Evolutionary conservation across 2,329 filamentous ascomycete genomes (phyloP), one percentile per base, ranked within the genome.

Genomic region (Thielaviopsis populi): DNA sequence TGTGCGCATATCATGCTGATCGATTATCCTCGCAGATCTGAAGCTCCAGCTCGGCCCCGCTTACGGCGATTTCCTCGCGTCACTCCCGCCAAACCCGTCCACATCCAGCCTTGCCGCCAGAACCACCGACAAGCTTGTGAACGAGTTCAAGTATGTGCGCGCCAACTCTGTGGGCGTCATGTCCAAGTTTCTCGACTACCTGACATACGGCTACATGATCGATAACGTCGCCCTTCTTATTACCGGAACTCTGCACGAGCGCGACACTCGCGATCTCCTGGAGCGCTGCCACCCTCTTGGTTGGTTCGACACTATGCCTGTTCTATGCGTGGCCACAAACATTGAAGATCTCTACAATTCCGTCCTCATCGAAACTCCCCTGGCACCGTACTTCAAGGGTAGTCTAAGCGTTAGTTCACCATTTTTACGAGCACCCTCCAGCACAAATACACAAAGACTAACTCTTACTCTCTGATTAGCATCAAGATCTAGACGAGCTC

Each of bases 141-240:
- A 91, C 69, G 94, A 99, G 75, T 99, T 99, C 75, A 87, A 91
- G 72, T 99, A 99, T 74, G 82, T 99, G 56, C 89, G 95, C 69
- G 91, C 91, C 67, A 96, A 99, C 73, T 89, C 92, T 33, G 89
- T 89, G 1, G 94, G 94, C 17, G 89, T 91, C 0, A 84, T 96
- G 43, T 87, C 91, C 67, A 91, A 89, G 73, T 99, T 99, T 75
- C 91, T 99, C 83, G 91, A 97, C 75, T 99, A 96, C 75, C 80
- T 99, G 67, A 99, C 94, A 1, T 99, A 99, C 74, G 92, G 91
- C 67, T 99, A 99, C 80, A 99, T 99, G 94, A 99, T 99, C 75
- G 94, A 99, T 77, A 99, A 99, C 71, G 91, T 99, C 62, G 94
- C 95, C 46, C 86, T 99, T 48, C 84, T 99, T 71, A 99, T 99